These are phyloP conservation scores for Chlorella variabilis DNA, from an alignment of 163 green algal genomes.

Conservation along the genomic window DNA sequence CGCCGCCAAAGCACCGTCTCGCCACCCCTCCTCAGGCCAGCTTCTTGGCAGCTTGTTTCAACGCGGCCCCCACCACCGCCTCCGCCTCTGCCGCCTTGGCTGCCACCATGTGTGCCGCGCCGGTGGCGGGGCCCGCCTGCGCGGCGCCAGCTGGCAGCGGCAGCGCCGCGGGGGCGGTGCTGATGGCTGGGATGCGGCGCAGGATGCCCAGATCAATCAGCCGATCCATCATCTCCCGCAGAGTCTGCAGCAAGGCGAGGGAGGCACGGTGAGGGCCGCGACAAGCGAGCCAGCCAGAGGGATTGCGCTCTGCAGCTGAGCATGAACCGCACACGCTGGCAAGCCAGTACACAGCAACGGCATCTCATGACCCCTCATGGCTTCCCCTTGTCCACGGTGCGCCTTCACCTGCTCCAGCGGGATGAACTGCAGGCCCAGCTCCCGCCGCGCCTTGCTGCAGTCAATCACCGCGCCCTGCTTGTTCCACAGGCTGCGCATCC, in stretches of 20 bases:
- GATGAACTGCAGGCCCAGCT: conserved; percentile 11
- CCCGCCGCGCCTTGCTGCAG: not conserved
- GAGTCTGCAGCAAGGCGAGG: conserved; percentile 19
- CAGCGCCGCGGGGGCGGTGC: not conserved
- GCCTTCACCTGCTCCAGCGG: conserved; percentile 9
- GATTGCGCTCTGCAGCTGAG: no score
- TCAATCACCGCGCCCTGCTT: not conserved
- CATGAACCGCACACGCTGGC: no score
- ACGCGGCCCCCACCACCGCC: not conserved
- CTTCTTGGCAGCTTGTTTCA: not conserved
- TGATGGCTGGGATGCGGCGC: conserved; percentile 1
- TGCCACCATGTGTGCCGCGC: not conserved
- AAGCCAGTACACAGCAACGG: no score
- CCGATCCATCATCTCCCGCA: conserved; percentile 8
- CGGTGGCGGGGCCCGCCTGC: not conserved
- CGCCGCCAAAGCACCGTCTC: no score
- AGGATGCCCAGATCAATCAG: conserved; percentile 12
- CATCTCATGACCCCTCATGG: no score
- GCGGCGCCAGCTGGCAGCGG: not conserved
- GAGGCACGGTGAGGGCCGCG: no score
- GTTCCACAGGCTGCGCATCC: not conserved
- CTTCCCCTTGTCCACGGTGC: no score
- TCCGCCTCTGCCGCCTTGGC: not conserved
- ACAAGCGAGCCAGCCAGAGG: no score
- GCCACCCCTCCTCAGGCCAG: not conserved